Evolutionary conservation across 108 stramenopile genomes (phyloP), one percentile per base, ranked within the genome.

Genomic region (Halocafeteria seosinensis): DNA sequence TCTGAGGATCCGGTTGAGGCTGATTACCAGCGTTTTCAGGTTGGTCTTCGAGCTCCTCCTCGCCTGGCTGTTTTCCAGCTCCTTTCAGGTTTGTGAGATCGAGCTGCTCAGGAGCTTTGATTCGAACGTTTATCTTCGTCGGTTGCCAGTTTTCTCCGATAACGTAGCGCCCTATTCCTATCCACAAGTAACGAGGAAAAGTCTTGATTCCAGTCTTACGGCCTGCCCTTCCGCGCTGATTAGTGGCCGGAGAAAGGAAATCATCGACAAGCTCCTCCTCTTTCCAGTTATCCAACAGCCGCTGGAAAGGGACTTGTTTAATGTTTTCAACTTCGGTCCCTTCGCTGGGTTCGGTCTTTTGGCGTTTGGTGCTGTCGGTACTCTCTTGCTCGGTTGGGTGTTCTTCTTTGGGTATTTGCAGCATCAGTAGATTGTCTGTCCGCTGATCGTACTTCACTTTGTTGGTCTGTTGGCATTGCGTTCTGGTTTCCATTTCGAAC

Each of bases 91-190:
- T 50, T 23, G 72, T 63, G 42, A 99, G 62, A 69, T 92, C 91
- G 35, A 99, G 71, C 9, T 78, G 69, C 60, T 81, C 77, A 1
- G 94, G 90, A 60, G 94, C 80, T 51, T 89, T 88, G n/a, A 99
- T 81, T 34, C 88, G 77, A 12, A 90, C 93, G 66, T 90, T 86
- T 59, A 99, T 69, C 70, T 99, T 99, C 65, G 85, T 73, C 8
- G 91, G 92, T 66, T 76, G 73, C 92, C 94, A 96, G 68, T 88
- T 83, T 0, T 81, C 79, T 29, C 86, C 91, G 17, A 93, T 64
- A 63, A 83, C 75, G 67, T 99, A 99, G 12, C 98, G 85, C 42
- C 87, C 80, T 64, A 95, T 77, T 69, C 94, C 87, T 26, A 99
- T 63, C 67, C 89, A 60, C 50, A 99, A 76, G 68, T 96, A 96